phyloP scores from a whole-genome alignment of 169 alveolate species.

The Plasmodium ovale region DNA sequence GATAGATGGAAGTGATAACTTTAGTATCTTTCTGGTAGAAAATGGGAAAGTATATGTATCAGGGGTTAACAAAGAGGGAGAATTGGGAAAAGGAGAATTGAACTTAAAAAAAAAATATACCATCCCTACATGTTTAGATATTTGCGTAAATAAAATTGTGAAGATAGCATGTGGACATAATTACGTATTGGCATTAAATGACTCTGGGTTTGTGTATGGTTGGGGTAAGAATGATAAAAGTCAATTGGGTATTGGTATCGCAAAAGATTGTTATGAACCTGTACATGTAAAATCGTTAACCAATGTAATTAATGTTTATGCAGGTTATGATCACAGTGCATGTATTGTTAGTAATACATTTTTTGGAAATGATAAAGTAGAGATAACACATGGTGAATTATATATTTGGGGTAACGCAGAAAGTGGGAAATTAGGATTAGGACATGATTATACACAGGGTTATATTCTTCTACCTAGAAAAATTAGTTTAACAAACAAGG shows the following conservation, averaged over 20 bases:
- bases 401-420: slow-evolving; percentile 92
- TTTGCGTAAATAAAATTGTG: slow-evolving; percentile 76
- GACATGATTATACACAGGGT: slow-evolving; percentile 80
- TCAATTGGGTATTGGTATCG: slow-evolving; percentile 85
- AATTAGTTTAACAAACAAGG: slow-evolving; percentile 79
- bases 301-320: slow-evolving; percentile 87
- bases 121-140: slow-evolving; percentile 30
- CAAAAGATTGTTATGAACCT: slow-evolving; percentile 85
- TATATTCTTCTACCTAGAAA: slow-evolving; percentile 86
- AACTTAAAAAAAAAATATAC: slow-evolving; percentile 60
- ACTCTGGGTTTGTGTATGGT: slow-evolving; percentile 90
- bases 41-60: slow-evolving; percentile 93
- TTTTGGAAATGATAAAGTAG: slow-evolving; percentile 22
- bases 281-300: slow-evolving; percentile 82
- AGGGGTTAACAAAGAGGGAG: slow-evolving; percentile 95
- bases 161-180: slow-evolving; percentile 92
- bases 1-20: slow-evolving; percentile 92
- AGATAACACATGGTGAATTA: slow-evolving; percentile 81
- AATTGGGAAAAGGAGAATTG: slow-evolving; percentile 88
- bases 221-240: slow-evolving; percentile 85
- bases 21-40: slow-evolving; percentile 86
- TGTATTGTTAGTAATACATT: slow-evolving; percentile 81
- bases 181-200: slow-evolving; percentile 88
- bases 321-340: slow-evolving; percentile 90
- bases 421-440: slow-evolving; percentile 91